phyloP scores from a whole-genome alignment of 352 stramenopile species.

The Phytophthora cactorum region DNA sequence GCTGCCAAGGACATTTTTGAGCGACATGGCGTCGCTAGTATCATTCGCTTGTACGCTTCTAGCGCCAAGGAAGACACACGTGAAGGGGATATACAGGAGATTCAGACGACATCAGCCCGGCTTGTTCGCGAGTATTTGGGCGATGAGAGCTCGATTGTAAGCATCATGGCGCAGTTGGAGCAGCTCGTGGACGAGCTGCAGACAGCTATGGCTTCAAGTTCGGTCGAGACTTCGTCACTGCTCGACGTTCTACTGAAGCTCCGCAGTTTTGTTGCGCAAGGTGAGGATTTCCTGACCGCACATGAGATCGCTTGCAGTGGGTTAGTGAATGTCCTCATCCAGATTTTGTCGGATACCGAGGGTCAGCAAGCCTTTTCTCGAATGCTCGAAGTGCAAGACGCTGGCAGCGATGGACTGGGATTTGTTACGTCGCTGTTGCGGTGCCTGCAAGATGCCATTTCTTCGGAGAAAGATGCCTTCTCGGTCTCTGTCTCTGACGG shows the following conservation, averaged over 20 bases:
- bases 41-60: constrained; percentile 59
- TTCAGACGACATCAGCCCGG: constrained; percentile 33
- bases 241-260: constrained; percentile 37
- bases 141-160: constrained; percentile 35
- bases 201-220: constrained; percentile 1
- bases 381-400: constrained; percentile 30
- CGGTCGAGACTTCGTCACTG: constrained; percentile 9
- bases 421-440: constrained; percentile 44
- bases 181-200: constrained; percentile 39
- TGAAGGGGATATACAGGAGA: constrained; percentile 34
- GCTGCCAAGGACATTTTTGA: constrained; percentile 50
- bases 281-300: constrained; percentile 50
- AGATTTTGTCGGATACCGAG: constrained; percentile 33
- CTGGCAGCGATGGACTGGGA: constrained; percentile 11
- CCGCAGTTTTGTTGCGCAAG: constrained; percentile 28
- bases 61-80: constrained; percentile 24
- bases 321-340: constrained; percentile 52
- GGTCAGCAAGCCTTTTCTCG: constrained; percentile 45
- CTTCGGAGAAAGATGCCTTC: constrained; percentile 67
- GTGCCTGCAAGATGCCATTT: constrained; percentile 67
- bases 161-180: constrained; percentile 41
- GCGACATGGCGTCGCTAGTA: constrained; percentile 56
- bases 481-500: constrained; percentile 29
- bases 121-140: constrained; percentile 56
- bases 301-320: constrained; percentile 70